phyloP scores from a whole-genome alignment of 129 eudicot species.

The Oenanthe sinensis region DNA sequence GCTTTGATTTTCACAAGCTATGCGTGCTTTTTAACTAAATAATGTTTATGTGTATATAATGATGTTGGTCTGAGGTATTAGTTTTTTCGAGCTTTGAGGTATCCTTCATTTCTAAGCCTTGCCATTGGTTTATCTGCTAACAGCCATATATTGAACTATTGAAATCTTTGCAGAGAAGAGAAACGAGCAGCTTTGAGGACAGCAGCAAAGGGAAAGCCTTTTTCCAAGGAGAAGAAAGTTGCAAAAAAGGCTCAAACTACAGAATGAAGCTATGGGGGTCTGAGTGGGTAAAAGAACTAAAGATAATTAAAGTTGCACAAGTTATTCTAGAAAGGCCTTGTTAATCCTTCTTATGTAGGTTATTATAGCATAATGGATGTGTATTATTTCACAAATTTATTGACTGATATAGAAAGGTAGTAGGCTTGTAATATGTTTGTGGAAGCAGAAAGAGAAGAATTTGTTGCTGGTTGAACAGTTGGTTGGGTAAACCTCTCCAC shows the following conservation, averaged over 20 bases:
- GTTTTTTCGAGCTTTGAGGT: background rate
- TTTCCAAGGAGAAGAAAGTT: constrained; percentile 15
- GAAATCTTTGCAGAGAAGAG: constrained; percentile 46
- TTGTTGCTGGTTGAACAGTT: background rate
- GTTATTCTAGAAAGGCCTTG: background rate
- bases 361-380: background rate
- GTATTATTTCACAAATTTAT: background rate
- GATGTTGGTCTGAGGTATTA: background rate
- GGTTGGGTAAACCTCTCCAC: background rate
- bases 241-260: constrained; percentile 14
- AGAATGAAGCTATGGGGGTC: constrained; percentile 12
- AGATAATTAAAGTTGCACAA: background rate
- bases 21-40: background rate
- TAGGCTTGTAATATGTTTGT: background rate
- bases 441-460: background rate
- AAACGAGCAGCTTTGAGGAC: constrained; percentile 48
- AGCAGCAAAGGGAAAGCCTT: constrained; percentile 29
- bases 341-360: background rate
- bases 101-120: background rate
- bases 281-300: background rate
- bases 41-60: background rate
- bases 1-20: background rate
- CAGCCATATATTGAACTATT: background rate
- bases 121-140: background rate
- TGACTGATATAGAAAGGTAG: background rate